Base-by-base conservation (phyloP, 2,329 filamentous ascomycete species). In the Aspergillus clavatus region DNA sequence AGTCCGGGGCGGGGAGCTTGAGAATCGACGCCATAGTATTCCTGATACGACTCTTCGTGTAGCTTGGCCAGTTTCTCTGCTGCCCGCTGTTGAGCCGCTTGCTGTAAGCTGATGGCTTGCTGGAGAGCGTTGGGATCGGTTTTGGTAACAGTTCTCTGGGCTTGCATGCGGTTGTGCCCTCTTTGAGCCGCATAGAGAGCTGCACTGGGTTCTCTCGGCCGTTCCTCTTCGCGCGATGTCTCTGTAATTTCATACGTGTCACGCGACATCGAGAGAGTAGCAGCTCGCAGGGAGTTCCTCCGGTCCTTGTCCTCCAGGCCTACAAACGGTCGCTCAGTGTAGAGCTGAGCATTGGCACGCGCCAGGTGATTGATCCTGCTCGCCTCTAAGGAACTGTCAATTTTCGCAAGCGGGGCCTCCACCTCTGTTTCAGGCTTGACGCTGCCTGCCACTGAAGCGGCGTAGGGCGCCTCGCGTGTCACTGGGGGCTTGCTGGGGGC, bases 191-290 rank as follows among this genome's bases (percentile, higher is more conserved):
- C 60, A 22, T 52, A 48, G 23, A 63, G 12, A 4, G 63, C 61
- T 11, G 56, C 26, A 38, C 40, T 35, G 22, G 48, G 23, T 29
- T 50, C 50, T 4, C 39, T 33, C 21, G 48, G 22, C 29, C 47
- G 50, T 4, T 50, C 31, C 35, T 54, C 54, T 4, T 57, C 59
- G 12, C 56, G 60, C 1, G n/a, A n/a, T n/a, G 72, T 68, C 49
- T 75, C 72, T 5, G 82, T 78, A 1, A 78, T 73, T 8, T 74
- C 79, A 61, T 89, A 95, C 82, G 95, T 91, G 55, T 85, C 81
- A 67, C 84, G 86, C 5, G 90, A 89, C 89, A 96, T 95, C 8
- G 86, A 87, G 3, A 95, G 74, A 2, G 90, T 89, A 16, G 89
- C 91, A 23, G 89, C 87, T 52, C 84, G 85, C 2, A 95, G 72